A percentile compares a stretch with the other conserved stretches of the same genome.
These are phyloP conservation scores for Albifimbria verrucaria DNA, from an alignment of 2,329 filamentous ascomycete species.

Conservation along the genomic window DNA sequence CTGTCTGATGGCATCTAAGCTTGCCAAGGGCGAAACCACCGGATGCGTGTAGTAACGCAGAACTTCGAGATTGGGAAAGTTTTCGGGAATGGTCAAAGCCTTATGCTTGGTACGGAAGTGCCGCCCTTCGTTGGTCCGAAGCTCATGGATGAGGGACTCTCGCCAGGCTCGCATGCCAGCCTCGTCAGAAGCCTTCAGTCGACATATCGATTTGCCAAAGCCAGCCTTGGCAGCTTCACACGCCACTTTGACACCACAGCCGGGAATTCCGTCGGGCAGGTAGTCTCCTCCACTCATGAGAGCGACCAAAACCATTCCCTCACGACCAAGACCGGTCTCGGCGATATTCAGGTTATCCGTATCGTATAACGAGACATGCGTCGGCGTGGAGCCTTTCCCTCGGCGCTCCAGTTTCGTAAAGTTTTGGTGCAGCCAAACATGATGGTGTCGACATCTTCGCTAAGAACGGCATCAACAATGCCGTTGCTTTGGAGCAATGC, in stretches of 20 bases:
- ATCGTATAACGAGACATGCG: conserved; percentile 82
- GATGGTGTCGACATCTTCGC: conserved; percentile 93
- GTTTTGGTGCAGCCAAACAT: conserved; percentile 90
- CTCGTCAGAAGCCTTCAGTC: conserved; percentile 56
- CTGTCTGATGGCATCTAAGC: conserved; percentile 20
- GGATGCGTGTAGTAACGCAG: conserved; percentile 87
- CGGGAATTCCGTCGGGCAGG: conserved; percentile 78
- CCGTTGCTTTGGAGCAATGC: conserved; percentile 78
- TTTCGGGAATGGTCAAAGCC: conserved; percentile 69
- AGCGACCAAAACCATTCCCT: conserved; percentile 91
- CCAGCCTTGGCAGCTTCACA: conserved; percentile 87
- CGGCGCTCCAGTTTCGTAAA: conserved; percentile 78
- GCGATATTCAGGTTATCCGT: conserved; percentile 47
- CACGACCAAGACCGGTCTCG: conserved; percentile 65
- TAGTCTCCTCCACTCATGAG: conserved; percentile 97
- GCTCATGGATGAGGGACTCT: conserved; percentile 66
- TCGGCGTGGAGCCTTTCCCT: conserved; percentile 65
- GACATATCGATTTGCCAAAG: conserved; percentile 74
- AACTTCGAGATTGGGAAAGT: conserved; percentile 77
- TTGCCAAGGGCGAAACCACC: conserved; percentile 67
- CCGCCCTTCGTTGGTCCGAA: conserved; percentile 78
- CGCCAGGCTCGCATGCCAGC: conserved; percentile 67
- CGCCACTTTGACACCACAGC: conserved; percentile 83
- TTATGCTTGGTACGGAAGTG: conserved; percentile 77
- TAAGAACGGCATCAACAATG: conserved; percentile 88